A percentile compares a stretch with the other conserved stretches of the same genome.
phyloP scores from a whole-genome alignment of 306 rosid species.

The Albizia julibrissin region DNA sequence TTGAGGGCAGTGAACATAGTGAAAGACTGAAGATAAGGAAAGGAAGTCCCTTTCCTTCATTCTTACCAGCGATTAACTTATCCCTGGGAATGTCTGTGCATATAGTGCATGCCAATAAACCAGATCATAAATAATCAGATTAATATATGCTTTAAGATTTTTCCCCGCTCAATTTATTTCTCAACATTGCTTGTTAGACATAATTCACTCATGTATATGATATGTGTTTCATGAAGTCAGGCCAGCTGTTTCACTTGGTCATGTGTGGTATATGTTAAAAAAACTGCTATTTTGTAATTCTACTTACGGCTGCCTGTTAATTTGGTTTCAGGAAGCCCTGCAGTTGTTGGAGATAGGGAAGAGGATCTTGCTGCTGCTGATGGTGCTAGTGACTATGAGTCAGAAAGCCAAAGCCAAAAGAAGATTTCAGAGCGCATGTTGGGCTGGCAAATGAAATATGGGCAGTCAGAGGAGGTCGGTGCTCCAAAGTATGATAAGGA shows the following conservation, averaged over 20 bases:
- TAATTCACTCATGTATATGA: not conserved
- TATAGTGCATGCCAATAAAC: not conserved
- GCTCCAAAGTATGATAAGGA: constrained; percentile 77
- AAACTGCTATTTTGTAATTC: not conserved
- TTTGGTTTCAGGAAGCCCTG: constrained; percentile 76
- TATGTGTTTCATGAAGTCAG: constrained; percentile 20
- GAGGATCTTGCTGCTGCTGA: constrained; percentile 66
- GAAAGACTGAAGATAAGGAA: not conserved
- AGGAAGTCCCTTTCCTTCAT: not conserved
- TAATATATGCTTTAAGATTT: not conserved
- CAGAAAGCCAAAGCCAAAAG: constrained; percentile 79
- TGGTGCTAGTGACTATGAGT: constrained; percentile 57
- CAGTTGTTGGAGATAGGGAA: constrained; percentile 76
- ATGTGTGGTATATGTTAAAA: not conserved
- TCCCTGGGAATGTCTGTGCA: not conserved
- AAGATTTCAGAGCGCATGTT: constrained; percentile 89
- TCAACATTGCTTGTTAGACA: constrained; percentile 11
- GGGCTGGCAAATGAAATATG: constrained; percentile 82
- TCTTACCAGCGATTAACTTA: not conserved
- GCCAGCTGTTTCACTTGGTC: constrained; percentile 5
- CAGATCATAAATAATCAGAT: not conserved
- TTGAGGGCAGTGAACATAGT: not conserved
- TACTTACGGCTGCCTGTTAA: not conserved
- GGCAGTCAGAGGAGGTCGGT: constrained; percentile 61
- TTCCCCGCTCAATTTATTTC: not conserved